Evolutionary conservation across 306 rosid species (phyloP).

Genomic region (Malus fusca): DNA sequence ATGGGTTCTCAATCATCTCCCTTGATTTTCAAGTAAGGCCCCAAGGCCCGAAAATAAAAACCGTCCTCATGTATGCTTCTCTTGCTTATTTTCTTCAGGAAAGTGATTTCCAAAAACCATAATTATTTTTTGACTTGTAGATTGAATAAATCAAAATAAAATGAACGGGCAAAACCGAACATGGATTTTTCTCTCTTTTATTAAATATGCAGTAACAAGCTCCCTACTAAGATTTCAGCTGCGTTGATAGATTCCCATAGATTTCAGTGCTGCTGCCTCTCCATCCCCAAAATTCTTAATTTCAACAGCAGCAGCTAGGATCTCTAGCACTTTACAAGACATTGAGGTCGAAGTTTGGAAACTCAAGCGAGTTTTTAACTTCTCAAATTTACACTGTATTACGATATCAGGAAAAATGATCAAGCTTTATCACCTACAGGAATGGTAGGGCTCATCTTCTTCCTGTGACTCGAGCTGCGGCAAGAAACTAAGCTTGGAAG

Average conservation of each 20-base stretch:
- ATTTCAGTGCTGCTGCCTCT: not conserved
- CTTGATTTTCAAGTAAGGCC: too few species aligned
- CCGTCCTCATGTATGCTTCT: too few species aligned
- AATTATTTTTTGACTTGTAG: too few species aligned
- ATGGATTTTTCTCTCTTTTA: too few species aligned
- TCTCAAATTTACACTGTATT: conserved; percentile 5
- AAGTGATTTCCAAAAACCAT: too few species aligned
- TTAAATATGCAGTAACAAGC: not conserved
- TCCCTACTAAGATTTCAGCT: not conserved
- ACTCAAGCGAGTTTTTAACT: conserved; percentile 3
- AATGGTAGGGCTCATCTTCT: conserved; percentile 58
- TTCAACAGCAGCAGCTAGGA: conserved; percentile 24
- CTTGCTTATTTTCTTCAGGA: too few species aligned
- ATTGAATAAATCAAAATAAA: too few species aligned
- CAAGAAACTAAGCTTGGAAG: conserved; percentile 73
- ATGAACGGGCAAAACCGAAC: too few species aligned
- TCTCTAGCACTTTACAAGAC: conserved; percentile 28
- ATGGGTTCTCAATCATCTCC: too few species aligned
- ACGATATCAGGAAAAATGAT: not conserved
- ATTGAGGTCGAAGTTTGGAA: not conserved
- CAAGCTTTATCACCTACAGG: conserved; percentile 43
- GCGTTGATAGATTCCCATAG: conserved; percentile 9
- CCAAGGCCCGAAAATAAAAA: too few species aligned
- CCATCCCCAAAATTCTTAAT: conserved; percentile 21
- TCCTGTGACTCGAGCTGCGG: conserved; percentile 59